A percentile compares a stretch with the other conserved stretches of the same genome.
Evolutionary conservation across 257 asterid species (phyloP).

Genomic region (Echium plantagineum): DNA sequence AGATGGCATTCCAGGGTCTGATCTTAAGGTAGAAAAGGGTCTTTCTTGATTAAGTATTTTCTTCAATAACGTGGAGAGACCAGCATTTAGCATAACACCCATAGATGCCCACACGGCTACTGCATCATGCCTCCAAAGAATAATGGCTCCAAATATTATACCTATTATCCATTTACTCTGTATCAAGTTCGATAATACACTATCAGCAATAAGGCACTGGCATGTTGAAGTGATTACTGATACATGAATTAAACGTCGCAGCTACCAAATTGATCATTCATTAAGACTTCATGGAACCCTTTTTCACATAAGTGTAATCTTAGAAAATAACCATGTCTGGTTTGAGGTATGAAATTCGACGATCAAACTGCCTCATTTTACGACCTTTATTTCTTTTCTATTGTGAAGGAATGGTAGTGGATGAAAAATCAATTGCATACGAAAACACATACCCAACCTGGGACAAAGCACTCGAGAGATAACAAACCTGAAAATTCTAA

Average conservation of each 20-base stretch:
- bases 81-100: conserved; percentile 45
- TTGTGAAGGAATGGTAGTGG: too few species aligned
- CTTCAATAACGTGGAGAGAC: conserved; percentile 40
- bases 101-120: conserved; percentile 53
- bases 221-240: not conserved
- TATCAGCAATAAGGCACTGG: not conserved
- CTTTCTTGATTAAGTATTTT: conserved; percentile 55
- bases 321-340: too few species aligned
- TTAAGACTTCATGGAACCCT: too few species aligned
- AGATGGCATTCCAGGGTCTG: conserved; percentile 97
- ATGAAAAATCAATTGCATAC: too few species aligned
- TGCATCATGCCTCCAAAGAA: conserved; percentile 65
- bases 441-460: too few species aligned
- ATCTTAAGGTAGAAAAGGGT: conserved; percentile 49
- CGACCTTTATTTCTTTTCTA: too few species aligned
- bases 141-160: conserved; percentile 16
- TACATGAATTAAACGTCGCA: not conserved
- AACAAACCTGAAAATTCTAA: too few species aligned
- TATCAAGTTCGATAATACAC: conserved; percentile 9
- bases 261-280: too few species aligned
- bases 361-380: too few species aligned
- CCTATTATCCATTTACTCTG: conserved; percentile 75
- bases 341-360: too few species aligned
- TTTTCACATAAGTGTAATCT: too few species aligned
- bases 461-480: too few species aligned